Percentiles rank a stretch among this genome's conserved stretches.
phyloP scores from a whole-genome alignment of 805 yeast genomes.

The Phaffomyces thermotolerans region DNA sequence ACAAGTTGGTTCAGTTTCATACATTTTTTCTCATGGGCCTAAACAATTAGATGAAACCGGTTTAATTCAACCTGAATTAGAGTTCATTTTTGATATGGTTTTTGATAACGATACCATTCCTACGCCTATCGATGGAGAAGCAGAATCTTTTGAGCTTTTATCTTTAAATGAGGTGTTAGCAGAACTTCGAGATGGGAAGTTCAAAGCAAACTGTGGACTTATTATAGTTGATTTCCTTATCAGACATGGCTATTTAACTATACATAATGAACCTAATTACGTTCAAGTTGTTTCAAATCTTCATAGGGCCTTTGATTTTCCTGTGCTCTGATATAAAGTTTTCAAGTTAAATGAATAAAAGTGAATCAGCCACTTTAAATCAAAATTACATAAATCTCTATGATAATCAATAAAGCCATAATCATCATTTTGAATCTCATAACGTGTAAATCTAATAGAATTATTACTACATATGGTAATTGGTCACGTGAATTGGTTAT shows the following conservation, averaged over 20 bases:
- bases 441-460: too few species aligned
- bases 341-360: too few species aligned
- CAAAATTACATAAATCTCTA: not conserved
- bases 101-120: constrained; percentile 42
- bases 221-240: constrained; percentile 78
- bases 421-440: too few species aligned
- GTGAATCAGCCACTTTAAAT: not conserved
- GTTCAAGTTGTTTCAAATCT: constrained; percentile 49
- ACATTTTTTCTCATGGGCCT: constrained; percentile 41
- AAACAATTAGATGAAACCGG: constrained; percentile 36
- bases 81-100: constrained; percentile 67
- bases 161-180: constrained; percentile 46
- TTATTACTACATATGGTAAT: too few species aligned
- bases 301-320: constrained; percentile 71
- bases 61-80: constrained; percentile 84
- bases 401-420: too few species aligned
- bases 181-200: constrained; percentile 49
- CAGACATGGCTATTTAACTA: constrained; percentile 70
- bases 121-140: constrained; percentile 65
- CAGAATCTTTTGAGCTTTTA: constrained; percentile 64
- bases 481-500: not conserved
- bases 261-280: constrained; percentile 60
- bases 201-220: constrained; percentile 85
- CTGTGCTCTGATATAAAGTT: constrained; percentile 25
- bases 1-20: constrained; percentile 62